Evolutionary conservation across 805 yeast genomes (phyloP), one percentile per base, ranked within the genome.

Genomic region (Starmerella apis): DNA sequence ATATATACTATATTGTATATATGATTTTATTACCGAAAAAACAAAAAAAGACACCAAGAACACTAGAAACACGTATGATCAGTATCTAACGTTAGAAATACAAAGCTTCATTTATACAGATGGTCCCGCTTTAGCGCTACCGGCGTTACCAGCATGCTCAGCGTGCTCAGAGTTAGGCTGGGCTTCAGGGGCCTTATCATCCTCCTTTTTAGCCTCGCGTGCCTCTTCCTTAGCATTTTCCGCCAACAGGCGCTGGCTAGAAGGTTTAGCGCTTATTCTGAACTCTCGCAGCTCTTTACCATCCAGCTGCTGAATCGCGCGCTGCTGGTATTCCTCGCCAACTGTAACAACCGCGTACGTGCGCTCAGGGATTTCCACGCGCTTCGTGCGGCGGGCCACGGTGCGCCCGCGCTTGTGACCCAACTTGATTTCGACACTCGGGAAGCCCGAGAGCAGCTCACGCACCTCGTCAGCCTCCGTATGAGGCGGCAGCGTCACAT

Each of bases 301-400:
- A 56, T 82, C 74, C 65, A 80, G 79, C 60, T 78, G 76, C 32
- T 72, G 78, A 53, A 85, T 77, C n/a, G 94, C 95, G 63, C 71
- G 69, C 60, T 74, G 67, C 61, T 86, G 94, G 41, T 73, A 72
- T 45, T 76, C 83, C 51, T 73, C 68, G 45, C 76, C 71, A 56
- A 81, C 78, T 56, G 75, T 75, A 55, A 79, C 76, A 61, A 81
- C 77, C 1, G 73, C 78, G 54, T 76, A 77, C 38, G 61, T 48
- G 46, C 52, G 47, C 16, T 56, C 53, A 8, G 64, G 61, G 11
- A 53, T 46, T 30, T 37, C 22, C 31, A 24, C 27, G 25, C 38
- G 38, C 36, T 32, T 44, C 11, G 22, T 25, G 18, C 28, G 13
- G 14, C 46, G 38, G 38, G 23, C 13, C 43, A 35, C 41, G 30